Percentiles rank a stretch among this genome's conserved stretches.
Conservation (phyloP, 1,139 yeast species). For the Pichia sp. region DNA sequence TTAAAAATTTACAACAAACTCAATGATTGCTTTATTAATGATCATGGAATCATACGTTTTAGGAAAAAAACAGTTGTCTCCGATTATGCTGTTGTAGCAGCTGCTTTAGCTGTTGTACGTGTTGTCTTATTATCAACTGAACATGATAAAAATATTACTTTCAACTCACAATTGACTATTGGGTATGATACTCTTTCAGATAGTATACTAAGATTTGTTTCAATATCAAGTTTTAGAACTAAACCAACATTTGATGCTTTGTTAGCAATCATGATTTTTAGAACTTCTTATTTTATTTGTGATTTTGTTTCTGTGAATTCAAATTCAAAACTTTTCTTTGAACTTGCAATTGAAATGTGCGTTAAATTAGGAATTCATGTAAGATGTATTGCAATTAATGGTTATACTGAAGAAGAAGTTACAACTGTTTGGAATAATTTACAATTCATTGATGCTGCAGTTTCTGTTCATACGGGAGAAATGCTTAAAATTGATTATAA, state of each 20-base stretch:
- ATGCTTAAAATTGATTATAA: constrained; percentile 19
- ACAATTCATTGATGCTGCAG: constrained; percentile 15
- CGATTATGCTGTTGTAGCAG: constrained; percentile 10
- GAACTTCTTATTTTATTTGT: constrained; percentile 5
- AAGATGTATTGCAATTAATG: constrained; percentile 5
- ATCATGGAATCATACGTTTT: constrained; percentile 1
- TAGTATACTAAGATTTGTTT: constrained; percentile 8
- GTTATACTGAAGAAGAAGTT: constrained; percentile 6
- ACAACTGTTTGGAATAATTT: constrained; percentile 15
- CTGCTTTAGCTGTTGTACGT: constrained; percentile 1
- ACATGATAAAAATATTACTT: neutral
- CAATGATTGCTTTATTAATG: constrained; percentile 11
- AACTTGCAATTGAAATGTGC: constrained; percentile 1
- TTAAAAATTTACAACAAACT: constrained; percentile 1
- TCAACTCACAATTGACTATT: constrained; percentile 9
- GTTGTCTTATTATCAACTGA: constrained; percentile 2
- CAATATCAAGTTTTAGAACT: constrained; percentile 10
- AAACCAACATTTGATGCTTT: constrained; percentile 16
- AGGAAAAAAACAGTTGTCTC: neutral
- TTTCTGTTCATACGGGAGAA: constrained; percentile 16
- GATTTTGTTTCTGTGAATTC: constrained; percentile 12
- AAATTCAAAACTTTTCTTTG: constrained; percentile 11
- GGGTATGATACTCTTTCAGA: constrained; percentile 1
- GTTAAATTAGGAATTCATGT: constrained; percentile 11
- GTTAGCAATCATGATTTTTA: constrained; percentile 11